Evolutionary conservation across 768 basidiomycete genomes (phyloP).

Genomic region (Hysterangium stoloniferum): DNA sequence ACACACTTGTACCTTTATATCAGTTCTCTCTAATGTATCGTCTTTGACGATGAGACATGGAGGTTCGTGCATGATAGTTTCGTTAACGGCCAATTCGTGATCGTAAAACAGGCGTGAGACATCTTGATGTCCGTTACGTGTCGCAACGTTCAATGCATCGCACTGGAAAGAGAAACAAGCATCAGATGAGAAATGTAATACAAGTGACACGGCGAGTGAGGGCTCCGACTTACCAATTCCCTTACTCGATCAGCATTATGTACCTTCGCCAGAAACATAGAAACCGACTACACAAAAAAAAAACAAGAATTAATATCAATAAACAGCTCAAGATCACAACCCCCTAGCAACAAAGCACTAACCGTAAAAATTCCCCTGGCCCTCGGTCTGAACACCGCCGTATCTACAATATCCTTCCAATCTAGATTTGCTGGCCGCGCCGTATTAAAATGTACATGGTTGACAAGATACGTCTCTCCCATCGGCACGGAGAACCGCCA

Average conservation of each 20-base stretch:
- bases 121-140: background rate
- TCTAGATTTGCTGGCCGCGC: background rate
- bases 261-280: conserved; percentile 2
- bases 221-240: background rate
- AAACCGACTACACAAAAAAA: background rate
- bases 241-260: conserved; percentile 1
- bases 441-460: background rate
- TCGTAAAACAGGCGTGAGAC: background rate
- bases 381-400: conserved; percentile 1
- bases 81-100: conserved; percentile 2
- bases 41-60: background rate
- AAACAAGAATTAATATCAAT: background rate
- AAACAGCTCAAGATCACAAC: background rate
- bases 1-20: background rate
- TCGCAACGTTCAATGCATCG: background rate
- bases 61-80: background rate
- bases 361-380: background rate
- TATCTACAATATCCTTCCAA: background rate
- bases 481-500: conserved; percentile 4
- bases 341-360: background rate
- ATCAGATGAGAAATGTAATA: background rate
- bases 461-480: conserved; percentile 1
- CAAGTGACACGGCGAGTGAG: background rate
- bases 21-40: background rate
- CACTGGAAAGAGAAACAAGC: background rate